Evolutionary conservation across 768 basidiomycete species (phyloP).

Genomic region (Myochromella boudieri): DNA sequence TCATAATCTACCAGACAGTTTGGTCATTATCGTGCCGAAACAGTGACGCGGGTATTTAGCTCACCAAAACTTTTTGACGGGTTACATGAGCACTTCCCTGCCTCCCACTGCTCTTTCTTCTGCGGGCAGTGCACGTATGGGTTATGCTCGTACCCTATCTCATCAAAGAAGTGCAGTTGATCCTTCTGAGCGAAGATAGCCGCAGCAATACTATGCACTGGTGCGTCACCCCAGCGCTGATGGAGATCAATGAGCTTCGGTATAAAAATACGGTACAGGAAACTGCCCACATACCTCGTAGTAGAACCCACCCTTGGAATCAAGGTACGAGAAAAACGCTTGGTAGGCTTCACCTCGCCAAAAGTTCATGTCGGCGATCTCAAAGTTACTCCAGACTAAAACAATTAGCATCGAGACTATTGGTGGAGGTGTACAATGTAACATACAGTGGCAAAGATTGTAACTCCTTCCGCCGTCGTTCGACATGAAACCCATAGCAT

Average conservation of each 20-base stretch:
- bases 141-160: conserved; percentile 82
- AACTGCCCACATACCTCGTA: conserved; percentile 52
- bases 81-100: conserved; percentile 66
- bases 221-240: conserved; percentile 85
- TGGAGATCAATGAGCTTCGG: conserved; percentile 36
- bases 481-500: conserved; percentile 65
- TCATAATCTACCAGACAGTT: conserved; percentile 34
- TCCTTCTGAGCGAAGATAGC: conserved; percentile 67
- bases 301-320: conserved; percentile 65
- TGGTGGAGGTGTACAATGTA: conserved; percentile 29
- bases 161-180: conserved; percentile 79
- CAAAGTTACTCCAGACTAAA: conserved; percentile 69
- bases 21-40: neutral
- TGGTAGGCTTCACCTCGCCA: conserved; percentile 65
- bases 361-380: conserved; percentile 68
- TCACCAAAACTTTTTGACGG: conserved; percentile 60
- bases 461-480: conserved; percentile 62
- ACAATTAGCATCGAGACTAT: neutral
- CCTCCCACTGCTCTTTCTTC: conserved; percentile 41
- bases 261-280: conserved; percentile 31
- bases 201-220: conserved; percentile 82
- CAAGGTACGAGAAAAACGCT: conserved; percentile 65
- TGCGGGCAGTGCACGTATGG: conserved; percentile 74
- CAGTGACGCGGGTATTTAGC: neutral
- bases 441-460: conserved; percentile 77